phyloP scores from a whole-genome alignment of 2,329 filamentous ascomycete species.

The Colletotrichum shisoi region DNA sequence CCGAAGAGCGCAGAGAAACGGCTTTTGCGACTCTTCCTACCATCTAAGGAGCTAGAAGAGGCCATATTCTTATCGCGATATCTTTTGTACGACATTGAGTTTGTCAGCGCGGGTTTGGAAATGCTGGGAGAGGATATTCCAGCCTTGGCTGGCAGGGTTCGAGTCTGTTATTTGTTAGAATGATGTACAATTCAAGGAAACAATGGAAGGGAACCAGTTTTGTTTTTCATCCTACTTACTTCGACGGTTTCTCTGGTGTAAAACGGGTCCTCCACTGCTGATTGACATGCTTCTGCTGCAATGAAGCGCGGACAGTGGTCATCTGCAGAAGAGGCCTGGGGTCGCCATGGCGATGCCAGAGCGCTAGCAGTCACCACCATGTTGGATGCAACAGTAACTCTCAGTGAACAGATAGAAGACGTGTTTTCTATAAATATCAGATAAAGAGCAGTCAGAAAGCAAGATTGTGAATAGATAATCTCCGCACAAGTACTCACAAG shows the following conservation, averaged over 20 bases:
- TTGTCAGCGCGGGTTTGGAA: background rate
- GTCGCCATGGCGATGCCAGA: constrained; percentile 4
- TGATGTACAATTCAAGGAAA: constrained; percentile 6
- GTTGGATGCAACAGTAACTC: background rate
- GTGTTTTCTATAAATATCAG: background rate
- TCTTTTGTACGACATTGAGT: constrained; percentile 18
- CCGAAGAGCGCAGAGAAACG: constrained; percentile 28
- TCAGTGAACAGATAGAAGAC: background rate
- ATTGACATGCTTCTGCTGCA: background rate
- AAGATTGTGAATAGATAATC: background rate
- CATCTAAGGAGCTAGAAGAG: background rate
- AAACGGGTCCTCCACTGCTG: background rate
- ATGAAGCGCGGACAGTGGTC: background rate
- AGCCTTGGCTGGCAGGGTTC: background rate
- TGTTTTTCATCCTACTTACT: background rate
- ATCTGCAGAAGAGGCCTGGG: background rate
- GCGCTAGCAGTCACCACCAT: background rate
- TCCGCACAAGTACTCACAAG: background rate
- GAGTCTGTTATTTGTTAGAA: constrained; percentile 5
- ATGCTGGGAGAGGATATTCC: background rate
- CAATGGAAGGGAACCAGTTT: background rate
- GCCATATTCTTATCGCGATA: background rate
- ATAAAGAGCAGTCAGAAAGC: background rate
- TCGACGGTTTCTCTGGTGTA: background rate
- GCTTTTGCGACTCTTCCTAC: constrained; percentile 1